Conservation (phyloP, 495 filamentous ascomycete genomes). For the Talaromyces adpressus region DNA sequence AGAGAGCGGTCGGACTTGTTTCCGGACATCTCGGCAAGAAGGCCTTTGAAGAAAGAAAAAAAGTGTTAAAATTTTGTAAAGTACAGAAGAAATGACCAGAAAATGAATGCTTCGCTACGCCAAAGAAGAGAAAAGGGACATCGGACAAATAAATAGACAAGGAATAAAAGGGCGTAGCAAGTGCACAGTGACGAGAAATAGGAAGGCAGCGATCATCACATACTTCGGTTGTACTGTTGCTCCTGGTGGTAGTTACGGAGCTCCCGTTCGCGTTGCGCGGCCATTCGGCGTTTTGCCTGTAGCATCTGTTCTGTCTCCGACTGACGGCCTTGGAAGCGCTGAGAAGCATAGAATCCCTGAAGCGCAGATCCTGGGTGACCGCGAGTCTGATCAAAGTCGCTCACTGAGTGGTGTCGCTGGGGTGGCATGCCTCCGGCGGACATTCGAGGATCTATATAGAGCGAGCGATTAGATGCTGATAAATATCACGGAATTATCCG, state of each 20-base stretch:
- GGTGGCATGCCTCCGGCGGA: conserved; percentile 23
- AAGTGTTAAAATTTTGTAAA: conserved; percentile 42
- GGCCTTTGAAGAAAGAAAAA: conserved; percentile 53
- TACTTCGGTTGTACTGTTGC: conserved; percentile 99
- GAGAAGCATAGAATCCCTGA: conserved; percentile 88
- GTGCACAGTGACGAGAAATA: conserved; percentile 20
- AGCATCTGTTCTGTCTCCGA: conserved; percentile 98
- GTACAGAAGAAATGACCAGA: conserved; percentile 31
- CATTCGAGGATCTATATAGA: conserved; percentile 43
- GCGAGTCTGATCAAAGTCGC: conserved; percentile 75
- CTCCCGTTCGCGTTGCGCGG: conserved; percentile 96
- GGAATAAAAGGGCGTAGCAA: conserved; percentile 18
- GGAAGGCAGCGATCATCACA: conserved; percentile 44
- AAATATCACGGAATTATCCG: background rate
- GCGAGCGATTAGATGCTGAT: conserved; percentile 2
- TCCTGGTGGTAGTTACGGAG: conserved; percentile 99
- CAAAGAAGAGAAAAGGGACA: conserved; percentile 25
- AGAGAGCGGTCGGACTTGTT: conserved; percentile 85
- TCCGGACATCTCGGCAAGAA: conserved; percentile 73
- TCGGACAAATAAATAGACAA: conserved; percentile 34
- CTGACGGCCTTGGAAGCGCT: conserved; percentile 85
- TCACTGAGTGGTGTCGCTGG: conserved; percentile 74
- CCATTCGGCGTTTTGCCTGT: conserved; percentile 97
- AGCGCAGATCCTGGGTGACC: conserved; percentile 71
- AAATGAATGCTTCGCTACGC: conserved; percentile 23